Evolutionary conservation across 495 filamentous ascomycete genomes (phyloP).

Genomic region (Trichoderma orchidacearum): DNA sequence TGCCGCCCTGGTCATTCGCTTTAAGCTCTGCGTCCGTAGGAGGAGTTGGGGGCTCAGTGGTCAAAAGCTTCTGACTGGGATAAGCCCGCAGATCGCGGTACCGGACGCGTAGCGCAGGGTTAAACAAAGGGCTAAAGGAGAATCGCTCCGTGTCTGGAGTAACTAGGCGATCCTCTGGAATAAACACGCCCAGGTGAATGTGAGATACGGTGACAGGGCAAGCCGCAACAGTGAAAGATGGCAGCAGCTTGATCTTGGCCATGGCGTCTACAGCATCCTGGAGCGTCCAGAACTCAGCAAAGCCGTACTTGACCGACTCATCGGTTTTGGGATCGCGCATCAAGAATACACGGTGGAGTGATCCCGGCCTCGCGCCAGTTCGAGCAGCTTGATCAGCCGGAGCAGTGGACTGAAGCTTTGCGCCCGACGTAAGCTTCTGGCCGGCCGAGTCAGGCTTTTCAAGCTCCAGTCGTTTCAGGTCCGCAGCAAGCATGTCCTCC

Average conservation of each 20-base stretch:
- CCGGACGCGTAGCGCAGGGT: slow-evolving; percentile 52
- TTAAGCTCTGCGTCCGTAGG: neutral
- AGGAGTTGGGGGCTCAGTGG: slow-evolving; percentile 27
- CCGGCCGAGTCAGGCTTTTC: slow-evolving; percentile 34
- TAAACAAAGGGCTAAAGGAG: slow-evolving; percentile 61
- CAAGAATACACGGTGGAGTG: slow-evolving; percentile 63
- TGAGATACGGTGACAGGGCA: slow-evolving; percentile 61
- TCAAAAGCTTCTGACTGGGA: slow-evolving; percentile 50
- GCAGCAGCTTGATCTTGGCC: slow-evolving; percentile 55
- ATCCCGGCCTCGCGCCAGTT: slow-evolving; percentile 62
- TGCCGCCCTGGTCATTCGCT: slow-evolving; percentile 8
- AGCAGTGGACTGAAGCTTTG: slow-evolving; percentile 57
- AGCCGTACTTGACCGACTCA: slow-evolving; percentile 78
- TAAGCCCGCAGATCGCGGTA: slow-evolving; percentile 83
- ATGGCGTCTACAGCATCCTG: slow-evolving; percentile 71
- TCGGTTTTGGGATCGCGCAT: slow-evolving; percentile 61
- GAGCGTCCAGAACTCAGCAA: slow-evolving; percentile 69
- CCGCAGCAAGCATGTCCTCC: slow-evolving; percentile 67
- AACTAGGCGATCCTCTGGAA: slow-evolving; percentile 50
- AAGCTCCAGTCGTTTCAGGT: slow-evolving; percentile 61
- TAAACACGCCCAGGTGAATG: slow-evolving; percentile 80
- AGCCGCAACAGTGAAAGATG: slow-evolving; percentile 78
- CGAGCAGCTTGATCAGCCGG: slow-evolving; percentile 56
- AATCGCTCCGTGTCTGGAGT: slow-evolving; percentile 39
- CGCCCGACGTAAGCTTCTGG: slow-evolving; percentile 21